These are phyloP conservation scores for Populus hybrid DNA, from an alignment of 441 rosid species.

Conservation along the genomic window DNA sequence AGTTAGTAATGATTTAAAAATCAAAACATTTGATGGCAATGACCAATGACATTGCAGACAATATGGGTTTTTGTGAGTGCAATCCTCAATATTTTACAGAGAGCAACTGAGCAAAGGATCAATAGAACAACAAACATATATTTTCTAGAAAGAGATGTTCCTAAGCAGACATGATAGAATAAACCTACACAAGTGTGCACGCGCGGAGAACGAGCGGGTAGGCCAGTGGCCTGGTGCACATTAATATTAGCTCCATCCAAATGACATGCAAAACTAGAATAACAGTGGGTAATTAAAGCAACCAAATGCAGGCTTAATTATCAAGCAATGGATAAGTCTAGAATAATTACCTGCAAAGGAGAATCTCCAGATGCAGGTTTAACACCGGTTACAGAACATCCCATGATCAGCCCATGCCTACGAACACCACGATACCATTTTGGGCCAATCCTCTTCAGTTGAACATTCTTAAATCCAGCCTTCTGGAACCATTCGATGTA, in stretches of 20 bases:
- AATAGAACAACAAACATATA: neutral
- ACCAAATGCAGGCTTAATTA: neutral
- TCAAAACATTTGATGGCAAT: neutral
- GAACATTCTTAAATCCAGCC: conserved; percentile 82
- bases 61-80: neutral
- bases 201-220: neutral
- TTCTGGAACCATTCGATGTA: conserved; percentile 88
- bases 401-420: conserved; percentile 92
- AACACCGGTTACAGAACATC: conserved; percentile 93
- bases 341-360: conserved; percentile 67
- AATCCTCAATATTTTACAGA: neutral
- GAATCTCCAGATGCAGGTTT: conserved; percentile 91
- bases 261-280: neutral
- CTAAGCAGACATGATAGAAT: neutral
- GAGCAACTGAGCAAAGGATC: neutral
- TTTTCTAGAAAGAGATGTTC: neutral
- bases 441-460: conserved; percentile 90
- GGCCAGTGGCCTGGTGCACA: neutral
- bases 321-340: neutral
- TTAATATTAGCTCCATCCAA: neutral
- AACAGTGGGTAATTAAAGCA: neutral
- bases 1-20: neutral
- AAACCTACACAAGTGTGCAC: neutral
- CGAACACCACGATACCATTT: conserved; percentile 99
- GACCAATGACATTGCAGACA: neutral